phyloP scores from a whole-genome alignment of 129 eudicot species.

The Smallanthus sonchifolius region DNA sequence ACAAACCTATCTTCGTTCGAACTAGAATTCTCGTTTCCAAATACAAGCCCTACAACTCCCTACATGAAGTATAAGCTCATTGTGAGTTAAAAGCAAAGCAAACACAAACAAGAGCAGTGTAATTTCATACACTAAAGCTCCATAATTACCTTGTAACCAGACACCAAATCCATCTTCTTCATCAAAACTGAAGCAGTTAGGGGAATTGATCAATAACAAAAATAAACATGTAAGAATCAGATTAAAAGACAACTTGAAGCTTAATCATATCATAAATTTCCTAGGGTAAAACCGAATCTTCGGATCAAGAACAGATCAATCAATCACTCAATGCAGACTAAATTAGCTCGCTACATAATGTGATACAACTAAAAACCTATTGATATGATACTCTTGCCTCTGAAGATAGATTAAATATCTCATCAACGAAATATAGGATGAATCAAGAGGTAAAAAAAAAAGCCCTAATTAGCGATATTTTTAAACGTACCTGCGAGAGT shows the following conservation, averaged over 20 bases:
- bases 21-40: conserved; percentile 72
- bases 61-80: conserved; percentile 17
- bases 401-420: neutral
- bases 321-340: conserved; percentile 21
- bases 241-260: conserved; percentile 1
- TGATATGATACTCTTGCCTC: conserved; percentile 5
- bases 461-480: conserved; percentile 14
- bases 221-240: neutral
- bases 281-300: neutral
- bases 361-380: conserved; percentile 5
- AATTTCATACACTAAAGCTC: neutral
- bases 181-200: conserved; percentile 6
- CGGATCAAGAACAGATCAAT: conserved; percentile 24
- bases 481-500: conserved; percentile 20
- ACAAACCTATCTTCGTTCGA: conserved; percentile 81
- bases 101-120: neutral
- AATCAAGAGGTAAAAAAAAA: neutral
- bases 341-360: conserved; percentile 26
- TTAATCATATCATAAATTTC: neutral
- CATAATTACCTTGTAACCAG: conserved; percentile 52
- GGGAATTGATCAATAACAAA: neutral
- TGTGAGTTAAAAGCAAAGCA: neutral
- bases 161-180: conserved; percentile 54
- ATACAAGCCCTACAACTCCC: conserved; percentile 90
- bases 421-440: neutral